Evolutionary conservation across 345 rosid genomes (phyloP), one percentile per base, ranked within the genome.

Genomic region (Syzygium oleosum): DNA sequence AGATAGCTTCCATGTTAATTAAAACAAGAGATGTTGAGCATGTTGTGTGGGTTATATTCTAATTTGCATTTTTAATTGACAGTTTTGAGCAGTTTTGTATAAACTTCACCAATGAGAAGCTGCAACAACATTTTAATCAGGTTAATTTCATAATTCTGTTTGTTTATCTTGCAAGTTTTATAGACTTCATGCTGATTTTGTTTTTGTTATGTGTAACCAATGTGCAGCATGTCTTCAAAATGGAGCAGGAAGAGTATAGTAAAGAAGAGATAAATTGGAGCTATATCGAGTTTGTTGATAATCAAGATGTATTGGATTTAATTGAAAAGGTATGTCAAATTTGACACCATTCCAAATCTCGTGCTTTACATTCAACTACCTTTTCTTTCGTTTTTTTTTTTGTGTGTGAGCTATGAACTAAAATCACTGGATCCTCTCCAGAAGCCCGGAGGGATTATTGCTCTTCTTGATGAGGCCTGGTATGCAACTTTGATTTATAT

Each of bases 381-480:
- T 27, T 49, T n/a, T 2, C 12, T 52, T 52, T 51, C 13, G 6
- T 49, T 17, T 51, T 54, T 12, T 12, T 49, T 17, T 51, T 54
- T 54, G 54, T 27, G 61, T 46, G 46, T 34, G 34, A 77, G 31
- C 58, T 52, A 21, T 34, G 14, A 43, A 7, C 38, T 65, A 6
- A 34, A 58, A 51, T 86, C 55, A 86, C 41, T 58, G 87, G 83
- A 59, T 85, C 54, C 78, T 86, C 65, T 87, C 89, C 95, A 97
- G 99, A 97, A 95, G 95, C 99, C 98, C 80, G 99, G 98, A 88
- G 99, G 99, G 68, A 92, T 97, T 85, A 96, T 97, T 88, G 93
- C 99, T 87, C 98, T 97, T 90, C 93, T 97, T 54, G 99, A 97
- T 93, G 99, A 97, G 92, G 99, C 99, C 91, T 97, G 98, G 98